Evolutionary conservation across 805 yeast species (phyloP).

Genomic region (Nakazawaea sp.): DNA sequence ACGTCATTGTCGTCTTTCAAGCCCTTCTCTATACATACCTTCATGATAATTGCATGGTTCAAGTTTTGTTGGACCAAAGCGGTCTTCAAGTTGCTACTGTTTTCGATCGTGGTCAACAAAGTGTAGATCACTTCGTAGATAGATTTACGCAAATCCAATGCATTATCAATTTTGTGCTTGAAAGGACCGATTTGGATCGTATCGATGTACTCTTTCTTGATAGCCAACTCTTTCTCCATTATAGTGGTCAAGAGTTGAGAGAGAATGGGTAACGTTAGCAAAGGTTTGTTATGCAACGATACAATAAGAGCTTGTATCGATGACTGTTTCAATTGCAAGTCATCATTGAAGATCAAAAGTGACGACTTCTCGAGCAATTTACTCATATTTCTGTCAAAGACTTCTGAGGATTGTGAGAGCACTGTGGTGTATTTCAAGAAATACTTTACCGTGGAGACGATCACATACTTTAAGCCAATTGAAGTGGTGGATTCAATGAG

Average conservation of each 20-base stretch:
- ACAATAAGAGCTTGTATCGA: slow-evolving; percentile 53
- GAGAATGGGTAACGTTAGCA: slow-evolving; percentile 37
- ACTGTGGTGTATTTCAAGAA: slow-evolving; percentile 11
- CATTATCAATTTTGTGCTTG: slow-evolving; percentile 76
- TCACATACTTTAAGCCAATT: slow-evolving; percentile 15
- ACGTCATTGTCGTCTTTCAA: slow-evolving; percentile 58
- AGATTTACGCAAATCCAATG: slow-evolving; percentile 64
- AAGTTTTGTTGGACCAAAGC: slow-evolving; percentile 17
- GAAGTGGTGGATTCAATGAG: slow-evolving; percentile 13
- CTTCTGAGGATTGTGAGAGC: slow-evolving; percentile 2
- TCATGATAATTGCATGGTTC: slow-evolving; percentile 26
- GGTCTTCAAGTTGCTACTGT: slow-evolving; percentile 12
- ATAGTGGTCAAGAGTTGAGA: slow-evolving; percentile 42
- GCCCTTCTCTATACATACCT: slow-evolving; percentile 38
- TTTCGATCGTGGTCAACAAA: slow-evolving; percentile 29
- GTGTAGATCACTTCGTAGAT: slow-evolving; percentile 66
- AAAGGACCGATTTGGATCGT: slow-evolving; percentile 81
- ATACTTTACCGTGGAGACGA: slow-evolving; percentile 23
- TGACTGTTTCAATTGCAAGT: slow-evolving; percentile 52
- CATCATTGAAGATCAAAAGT: slow-evolving; percentile 20
- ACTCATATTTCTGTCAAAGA: slow-evolving; percentile 12
- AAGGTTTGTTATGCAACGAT: slow-evolving; percentile 50
- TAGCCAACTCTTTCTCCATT: slow-evolving; percentile 42
- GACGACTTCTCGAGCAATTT: slow-evolving; percentile 19
- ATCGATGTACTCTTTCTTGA: slow-evolving; percentile 52